A percentile compares a stretch with the other conserved stretches of the same genome.
These are phyloP conservation scores for Marasmius tenuissimus DNA, from an alignment of 1,284 basidiomycete species.

Conservation along the genomic window DNA sequence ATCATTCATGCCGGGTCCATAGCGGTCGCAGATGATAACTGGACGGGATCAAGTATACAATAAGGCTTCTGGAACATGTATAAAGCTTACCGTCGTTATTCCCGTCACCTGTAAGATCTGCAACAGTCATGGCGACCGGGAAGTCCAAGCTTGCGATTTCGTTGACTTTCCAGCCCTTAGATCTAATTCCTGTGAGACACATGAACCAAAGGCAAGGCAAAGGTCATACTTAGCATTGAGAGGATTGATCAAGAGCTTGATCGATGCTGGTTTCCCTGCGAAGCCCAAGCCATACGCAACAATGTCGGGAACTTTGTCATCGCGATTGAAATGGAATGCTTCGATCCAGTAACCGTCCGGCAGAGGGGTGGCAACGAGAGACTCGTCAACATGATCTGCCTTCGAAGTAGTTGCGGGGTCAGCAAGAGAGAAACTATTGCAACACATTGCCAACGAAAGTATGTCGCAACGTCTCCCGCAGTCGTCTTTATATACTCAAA, in stretches of 20 bases:
- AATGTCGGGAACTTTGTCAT: slow-evolving; percentile 46
- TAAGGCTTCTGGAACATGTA: background rate
- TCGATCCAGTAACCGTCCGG: slow-evolving; percentile 29
- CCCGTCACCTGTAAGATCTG: slow-evolving; percentile 22
- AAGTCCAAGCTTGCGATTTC: background rate
- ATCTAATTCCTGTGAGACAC: slow-evolving; percentile 4
- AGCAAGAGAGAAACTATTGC: too few relatives aligned
- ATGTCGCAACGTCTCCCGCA: too few relatives aligned
- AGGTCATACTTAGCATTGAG: background rate
- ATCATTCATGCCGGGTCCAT: slow-evolving; percentile 28
- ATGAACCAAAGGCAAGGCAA: background rate
- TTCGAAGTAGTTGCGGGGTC: background rate
- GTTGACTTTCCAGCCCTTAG: background rate
- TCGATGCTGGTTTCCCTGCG: background rate
- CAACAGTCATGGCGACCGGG: background rate
- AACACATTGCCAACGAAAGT: too few relatives aligned
- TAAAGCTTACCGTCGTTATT: slow-evolving; percentile 24
- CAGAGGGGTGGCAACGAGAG: slow-evolving; percentile 5
- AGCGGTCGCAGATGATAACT: slow-evolving; percentile 30
- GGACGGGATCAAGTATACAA: background rate
- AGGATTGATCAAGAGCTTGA: background rate
- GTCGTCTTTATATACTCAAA: too few relatives aligned
- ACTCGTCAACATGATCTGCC: background rate
- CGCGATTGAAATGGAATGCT: slow-evolving; percentile 24
- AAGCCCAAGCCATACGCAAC: slow-evolving; percentile 27